These are phyloP conservation scores for Alternaria brassicicola DNA, from an alignment of 2,329 filamentous ascomycete genomes.

Conservation along the genomic window DNA sequence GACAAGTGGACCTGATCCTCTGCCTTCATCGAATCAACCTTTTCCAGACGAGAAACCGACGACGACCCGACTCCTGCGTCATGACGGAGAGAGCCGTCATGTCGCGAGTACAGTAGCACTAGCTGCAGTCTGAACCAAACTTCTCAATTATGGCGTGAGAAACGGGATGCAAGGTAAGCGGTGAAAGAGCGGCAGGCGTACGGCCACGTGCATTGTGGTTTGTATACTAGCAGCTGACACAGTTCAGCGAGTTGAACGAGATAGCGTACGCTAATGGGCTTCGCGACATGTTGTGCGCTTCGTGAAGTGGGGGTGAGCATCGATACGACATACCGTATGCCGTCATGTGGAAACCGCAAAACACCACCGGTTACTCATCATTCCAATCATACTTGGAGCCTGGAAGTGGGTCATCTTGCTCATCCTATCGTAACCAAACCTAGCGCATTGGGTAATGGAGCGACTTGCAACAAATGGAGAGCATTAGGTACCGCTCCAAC, in stretches of 20 bases:
- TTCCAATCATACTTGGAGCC: neutral
- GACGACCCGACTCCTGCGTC: neutral
- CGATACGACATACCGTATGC: neutral
- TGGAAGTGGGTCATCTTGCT: neutral
- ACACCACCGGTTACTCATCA: neutral
- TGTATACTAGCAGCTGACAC: neutral
- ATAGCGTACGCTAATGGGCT: neutral
- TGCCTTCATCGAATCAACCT: neutral
- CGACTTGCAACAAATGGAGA: neutral
- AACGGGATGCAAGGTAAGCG: neutral
- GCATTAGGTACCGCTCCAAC: neutral
- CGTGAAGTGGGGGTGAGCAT: neutral
- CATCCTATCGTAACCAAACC: neutral
- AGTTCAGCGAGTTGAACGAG: neutral
- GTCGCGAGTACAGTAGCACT: neutral
- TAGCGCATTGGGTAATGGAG: neutral
- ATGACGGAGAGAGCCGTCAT: neutral
- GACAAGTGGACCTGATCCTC: neutral
- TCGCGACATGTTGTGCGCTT: neutral
- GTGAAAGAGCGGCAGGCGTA: neutral
- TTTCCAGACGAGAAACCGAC: neutral
- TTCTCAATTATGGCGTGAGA: conserved; percentile 2
- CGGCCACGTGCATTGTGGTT: neutral
- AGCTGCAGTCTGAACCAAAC: neutral
- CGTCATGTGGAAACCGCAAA: neutral